Conservation (phyloP, 179 eudicot genomes). For the Amaranthus tricolor region DNA sequence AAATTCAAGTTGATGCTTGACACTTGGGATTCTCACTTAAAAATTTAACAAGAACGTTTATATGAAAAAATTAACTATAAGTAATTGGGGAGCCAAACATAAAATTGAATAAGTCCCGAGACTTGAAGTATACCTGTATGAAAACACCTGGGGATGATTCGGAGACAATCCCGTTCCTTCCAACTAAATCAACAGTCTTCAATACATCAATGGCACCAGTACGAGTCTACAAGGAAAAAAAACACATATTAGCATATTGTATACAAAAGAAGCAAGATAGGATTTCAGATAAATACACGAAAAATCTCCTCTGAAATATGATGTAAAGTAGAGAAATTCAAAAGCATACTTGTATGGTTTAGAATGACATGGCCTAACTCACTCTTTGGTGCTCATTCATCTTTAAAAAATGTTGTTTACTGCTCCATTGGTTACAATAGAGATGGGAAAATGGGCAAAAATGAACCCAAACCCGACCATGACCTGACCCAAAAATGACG, state of each 20-base stretch:
- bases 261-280: conserved; percentile 4
- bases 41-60: not conserved
- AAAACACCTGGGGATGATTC: conserved; percentile 85
- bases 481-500: too few relatives aligned
- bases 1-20: not conserved
- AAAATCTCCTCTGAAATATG: not conserved
- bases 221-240: conserved; percentile 52
- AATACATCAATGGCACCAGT: conserved; percentile 64
- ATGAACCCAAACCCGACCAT: too few relatives aligned
- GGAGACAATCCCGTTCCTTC: conserved; percentile 70
- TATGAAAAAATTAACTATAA: not conserved
- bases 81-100: not conserved
- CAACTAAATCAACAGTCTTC: conserved; percentile 71
- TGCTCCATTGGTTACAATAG: not conserved
- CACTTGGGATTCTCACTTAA: not conserved
- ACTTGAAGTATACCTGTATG: conserved; percentile 54
- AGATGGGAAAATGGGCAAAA: too few relatives aligned
- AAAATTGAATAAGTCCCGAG: conserved; percentile 4
- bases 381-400: not conserved
- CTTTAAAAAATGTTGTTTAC: not conserved
- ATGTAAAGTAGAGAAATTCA: not conserved
- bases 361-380: not conserved
- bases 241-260: not conserved
- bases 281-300: not conserved
- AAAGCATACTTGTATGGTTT: not conserved